Evolutionary conservation across 768 basidiomycete genomes (phyloP).

Genomic region (Termitomyces sp.): DNA sequence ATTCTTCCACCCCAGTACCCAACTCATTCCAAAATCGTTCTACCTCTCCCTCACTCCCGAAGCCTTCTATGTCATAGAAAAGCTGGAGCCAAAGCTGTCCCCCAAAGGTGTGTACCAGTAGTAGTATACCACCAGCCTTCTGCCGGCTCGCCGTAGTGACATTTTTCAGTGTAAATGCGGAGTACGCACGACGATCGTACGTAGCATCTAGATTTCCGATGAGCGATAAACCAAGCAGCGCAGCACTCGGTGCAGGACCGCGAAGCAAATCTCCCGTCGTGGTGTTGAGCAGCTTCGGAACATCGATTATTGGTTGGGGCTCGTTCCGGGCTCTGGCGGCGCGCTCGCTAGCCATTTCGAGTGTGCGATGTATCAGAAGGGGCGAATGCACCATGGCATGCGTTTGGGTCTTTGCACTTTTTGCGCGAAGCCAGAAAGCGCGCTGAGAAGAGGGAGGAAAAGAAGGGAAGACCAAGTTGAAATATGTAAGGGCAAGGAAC

Average conservation of each 20-base stretch:
- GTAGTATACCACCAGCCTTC: conserved; percentile 52
- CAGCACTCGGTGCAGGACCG: conserved; percentile 20
- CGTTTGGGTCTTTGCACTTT: conserved; percentile 47
- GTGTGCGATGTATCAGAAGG: conserved; percentile 43
- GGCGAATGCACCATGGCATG: conserved; percentile 41
- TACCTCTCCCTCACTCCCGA: conserved; percentile 15
- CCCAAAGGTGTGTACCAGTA: conserved; percentile 59
- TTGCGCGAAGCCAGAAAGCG: conserved; percentile 58
- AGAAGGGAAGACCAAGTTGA: conserved; percentile 61
- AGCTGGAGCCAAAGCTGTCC: conserved; percentile 50
- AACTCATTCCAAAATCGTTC: conserved; percentile 25
- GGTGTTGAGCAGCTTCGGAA: conserved; percentile 6
- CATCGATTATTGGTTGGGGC: not conserved
- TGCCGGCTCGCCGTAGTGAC: conserved; percentile 65
- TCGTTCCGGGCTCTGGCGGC: conserved; percentile 27
- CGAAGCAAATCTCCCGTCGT: conserved; percentile 1
- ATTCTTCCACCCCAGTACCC: conserved; percentile 17
- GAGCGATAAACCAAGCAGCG: conserved; percentile 58
- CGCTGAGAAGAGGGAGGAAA: conserved; percentile 39
- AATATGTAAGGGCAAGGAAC: conserved; percentile 59
- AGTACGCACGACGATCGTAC: conserved; percentile 48
- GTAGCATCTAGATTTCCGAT: conserved; percentile 65
- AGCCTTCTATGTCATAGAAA: conserved; percentile 27
- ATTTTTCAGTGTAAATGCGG: conserved; percentile 42
- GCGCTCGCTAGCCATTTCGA: conserved; percentile 45